Percentiles rank a stretch among this genome's conserved stretches.
Conservation (phyloP, 148 eudicot genomes). For the Silene conica region DNA sequence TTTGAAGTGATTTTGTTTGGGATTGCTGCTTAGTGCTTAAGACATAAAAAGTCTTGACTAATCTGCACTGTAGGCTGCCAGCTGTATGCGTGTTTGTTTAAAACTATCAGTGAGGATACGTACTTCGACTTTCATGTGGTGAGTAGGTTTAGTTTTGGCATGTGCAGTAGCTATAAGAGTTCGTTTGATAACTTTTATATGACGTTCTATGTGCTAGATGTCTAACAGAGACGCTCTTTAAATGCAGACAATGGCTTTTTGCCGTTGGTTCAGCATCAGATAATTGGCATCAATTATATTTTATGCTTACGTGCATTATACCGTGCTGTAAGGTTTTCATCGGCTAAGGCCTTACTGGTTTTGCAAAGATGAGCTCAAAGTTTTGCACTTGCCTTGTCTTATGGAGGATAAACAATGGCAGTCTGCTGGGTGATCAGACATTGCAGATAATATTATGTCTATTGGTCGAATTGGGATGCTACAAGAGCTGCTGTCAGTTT, state of each 20-base stretch:
- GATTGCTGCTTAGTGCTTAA: too few relatives aligned
- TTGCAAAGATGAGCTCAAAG: neutral
- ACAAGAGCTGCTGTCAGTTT: conserved; percentile 1
- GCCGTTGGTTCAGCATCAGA: neutral
- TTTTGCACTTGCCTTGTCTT: neutral
- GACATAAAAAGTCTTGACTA: too few relatives aligned
- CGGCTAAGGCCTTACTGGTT: neutral
- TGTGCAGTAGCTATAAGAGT: neutral
- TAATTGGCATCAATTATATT: neutral
- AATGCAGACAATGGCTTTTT: conserved; percentile 1
- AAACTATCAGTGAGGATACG: neutral
- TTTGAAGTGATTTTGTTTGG: too few relatives aligned
- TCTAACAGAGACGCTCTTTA: neutral
- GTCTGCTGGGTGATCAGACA: neutral
- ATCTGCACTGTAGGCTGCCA: neutral
- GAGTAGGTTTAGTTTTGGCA: conserved; percentile 4
- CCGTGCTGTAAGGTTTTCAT: neutral
- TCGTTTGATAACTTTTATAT: neutral
- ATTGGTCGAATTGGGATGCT: neutral
- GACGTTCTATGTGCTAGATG: neutral
- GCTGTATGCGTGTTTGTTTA: neutral
- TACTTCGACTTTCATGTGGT: neutral
- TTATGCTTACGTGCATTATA: neutral
- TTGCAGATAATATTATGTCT: neutral
- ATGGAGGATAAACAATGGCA: neutral